Base-by-base conservation (phyloP, 1,284 basidiomycete species). In the Peniophora sp. region DNA sequence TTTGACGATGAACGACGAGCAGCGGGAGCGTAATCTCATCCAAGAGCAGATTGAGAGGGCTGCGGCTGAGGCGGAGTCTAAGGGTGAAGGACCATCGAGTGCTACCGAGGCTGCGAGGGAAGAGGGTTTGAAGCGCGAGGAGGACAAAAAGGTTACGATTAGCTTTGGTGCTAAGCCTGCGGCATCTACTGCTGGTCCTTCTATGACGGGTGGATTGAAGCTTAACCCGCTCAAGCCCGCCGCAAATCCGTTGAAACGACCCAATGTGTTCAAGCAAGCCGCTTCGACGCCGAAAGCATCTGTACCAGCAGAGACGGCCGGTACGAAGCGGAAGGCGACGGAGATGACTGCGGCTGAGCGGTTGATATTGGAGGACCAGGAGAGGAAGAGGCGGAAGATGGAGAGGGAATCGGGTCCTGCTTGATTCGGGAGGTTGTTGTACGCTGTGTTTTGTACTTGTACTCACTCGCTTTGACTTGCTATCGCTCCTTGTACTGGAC, bases 31-130 rank as follows among this genome's bases (percentile, higher is more conserved):
- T 12, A 76, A 84, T 61, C 77, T 95, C 54, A 89, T 99, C 52
- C 78, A 89, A 22, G 93, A 98, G 61, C 96, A 99, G 71, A 99
- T 99, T 53, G 92, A 92, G 61, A 78, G 92, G 25, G 96, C 97
- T 0, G 67, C 64, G 32, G 67, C 67, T 24, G 67, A 70, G 47
- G 65, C 66, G 2, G 59, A 49, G 11, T 51, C 51, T 1, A 57
- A 57, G 23, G 55, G 56, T 12, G 56, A 57, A 22, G 52, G 55
- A 22, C 50, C 55, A 8, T 62, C 63, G 12, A 57, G 60, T 6
- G 59, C 61, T 2, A 60, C 58, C 2, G 58, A 61, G 2, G 72
- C 75, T 2, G 69, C 71, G 2, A 73, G 66, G 17, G 80, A 79
- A 51, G 76, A 78, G 54, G 85, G 79, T 0, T 68, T 93, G 45